Evolutionary conservation across 306 rosid species (phyloP).

Genomic region (Prunus campanulata): DNA sequence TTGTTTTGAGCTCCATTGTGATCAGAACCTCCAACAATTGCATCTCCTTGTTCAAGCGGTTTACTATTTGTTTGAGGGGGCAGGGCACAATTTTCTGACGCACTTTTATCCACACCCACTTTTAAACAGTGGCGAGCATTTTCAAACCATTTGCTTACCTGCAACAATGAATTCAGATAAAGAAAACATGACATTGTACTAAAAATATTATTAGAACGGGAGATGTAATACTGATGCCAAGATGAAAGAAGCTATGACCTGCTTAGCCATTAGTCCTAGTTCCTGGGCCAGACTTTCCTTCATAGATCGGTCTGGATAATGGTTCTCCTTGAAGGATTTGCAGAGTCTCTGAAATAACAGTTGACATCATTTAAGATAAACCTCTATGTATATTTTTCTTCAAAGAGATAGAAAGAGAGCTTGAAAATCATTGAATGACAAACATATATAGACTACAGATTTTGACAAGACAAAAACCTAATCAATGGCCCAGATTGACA

Average conservation of each 20-base stretch:
- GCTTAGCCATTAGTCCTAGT: constrained; percentile 58
- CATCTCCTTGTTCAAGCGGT: constrained; percentile 15
- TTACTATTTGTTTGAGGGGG: constrained; percentile 18
- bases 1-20: constrained; percentile 24
- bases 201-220: background rate
- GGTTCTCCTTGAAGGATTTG: constrained; percentile 74
- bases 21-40: constrained; percentile 9
- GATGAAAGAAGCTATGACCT: constrained; percentile 47
- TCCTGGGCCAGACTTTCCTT: constrained; percentile 84
- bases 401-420: background rate
- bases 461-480: background rate
- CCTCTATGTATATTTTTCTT: background rate
- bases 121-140: constrained; percentile 51
- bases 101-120: constrained; percentile 31
- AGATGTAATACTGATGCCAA: constrained; percentile 2
- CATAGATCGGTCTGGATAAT: constrained; percentile 68
- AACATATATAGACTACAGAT: background rate
- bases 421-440: background rate
- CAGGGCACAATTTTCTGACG: constrained; percentile 25
- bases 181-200: background rate
- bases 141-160: constrained; percentile 96
- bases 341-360: constrained; percentile 55
- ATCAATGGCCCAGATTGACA: no score
- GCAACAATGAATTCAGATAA: constrained; percentile 7
- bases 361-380: background rate